phyloP scores from a whole-genome alignment of 148 eudicot species.

The Fagopyrum tataricum region DNA sequence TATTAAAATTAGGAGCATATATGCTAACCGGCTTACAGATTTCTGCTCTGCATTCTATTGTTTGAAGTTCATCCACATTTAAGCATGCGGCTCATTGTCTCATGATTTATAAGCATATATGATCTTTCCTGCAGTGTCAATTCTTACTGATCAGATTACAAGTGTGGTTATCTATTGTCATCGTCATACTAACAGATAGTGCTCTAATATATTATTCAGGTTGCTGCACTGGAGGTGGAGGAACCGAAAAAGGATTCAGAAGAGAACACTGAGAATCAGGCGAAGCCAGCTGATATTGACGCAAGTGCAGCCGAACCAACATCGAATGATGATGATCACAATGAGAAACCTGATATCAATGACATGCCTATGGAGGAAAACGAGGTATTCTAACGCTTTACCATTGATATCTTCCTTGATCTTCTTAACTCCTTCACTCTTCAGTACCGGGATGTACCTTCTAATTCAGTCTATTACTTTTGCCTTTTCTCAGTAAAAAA shows the following conservation, averaged over 20 bases:
- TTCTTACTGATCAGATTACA: neutral
- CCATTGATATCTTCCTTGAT: neutral
- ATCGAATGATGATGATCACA: conserved; percentile 36
- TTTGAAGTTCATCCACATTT: neutral
- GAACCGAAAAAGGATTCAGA: conserved; percentile 58
- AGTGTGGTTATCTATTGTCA: neutral
- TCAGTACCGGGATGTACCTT: neutral
- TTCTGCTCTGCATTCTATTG: neutral
- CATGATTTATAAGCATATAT: neutral
- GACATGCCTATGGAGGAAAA: conserved; percentile 77
- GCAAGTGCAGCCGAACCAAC: conserved; percentile 28
- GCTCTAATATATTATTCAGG: conserved; percentile 28
- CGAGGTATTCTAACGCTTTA: conserved; percentile 32
- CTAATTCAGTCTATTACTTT: neutral
- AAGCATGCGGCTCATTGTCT: neutral
- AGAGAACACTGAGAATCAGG: conserved; percentile 55
- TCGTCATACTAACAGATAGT: neutral
- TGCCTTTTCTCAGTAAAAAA: neutral
- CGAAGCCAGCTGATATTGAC: conserved; percentile 32
- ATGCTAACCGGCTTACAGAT: conserved; percentile 1
- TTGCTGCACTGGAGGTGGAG: conserved; percentile 79
- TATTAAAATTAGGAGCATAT: neutral
- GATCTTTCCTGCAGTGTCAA: neutral
- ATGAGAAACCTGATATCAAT: conserved; percentile 79
- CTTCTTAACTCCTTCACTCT: neutral